Evolutionary conservation across 148 eudicot species (phyloP), one percentile per base, ranked within the genome.

Genomic region (Fallopia convolvulus): DNA sequence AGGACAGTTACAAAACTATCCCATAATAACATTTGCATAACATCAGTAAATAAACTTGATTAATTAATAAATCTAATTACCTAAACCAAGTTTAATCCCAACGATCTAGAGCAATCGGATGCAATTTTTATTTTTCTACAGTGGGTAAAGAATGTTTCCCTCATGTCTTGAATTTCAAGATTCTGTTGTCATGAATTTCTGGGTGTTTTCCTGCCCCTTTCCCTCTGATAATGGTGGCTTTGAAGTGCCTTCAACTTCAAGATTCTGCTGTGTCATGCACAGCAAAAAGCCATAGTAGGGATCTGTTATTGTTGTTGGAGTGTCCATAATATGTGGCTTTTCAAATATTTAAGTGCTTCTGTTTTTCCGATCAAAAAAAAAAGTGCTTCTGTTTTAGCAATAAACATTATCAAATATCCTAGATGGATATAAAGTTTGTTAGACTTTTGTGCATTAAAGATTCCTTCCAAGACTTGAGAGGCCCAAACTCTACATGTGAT

Each of bases 271-370:
- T 10, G 30, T 58, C 32, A 21, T 20, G 33, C 65, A 58, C 17
- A 4, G 56, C 56, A 50, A 50, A 58, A 58, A 58, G 65, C 3
- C 11, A 58, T 1, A 58, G 65, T 58, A 58, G 65, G 21, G 21
- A 21, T 21, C 26, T 58, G 32, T 20, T 20, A 58, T 23, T 58
- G 65, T 20, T 58, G 65, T 58, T 20, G 32, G 30, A 32, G 65
- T 58, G 65, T 58, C 65, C 65, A 21, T 58, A 58, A 58, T 58
- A 58, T 58, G 12, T 58, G 65, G 32, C 65, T 58, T 58, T 58
- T 58, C 11, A 7, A 23, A 58, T 33, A 58, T 58, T 58, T 23
- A 20, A 20, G 9, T 21, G 26, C 65, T 58, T 58, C 26, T 58
- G 65, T 58, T 58, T 56, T 23, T n/a, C n/a, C n/a, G n/a, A n/a